phyloP scores from a whole-genome alignment of 768 basidiomycete species.

The Calvatia gigantea region DNA sequence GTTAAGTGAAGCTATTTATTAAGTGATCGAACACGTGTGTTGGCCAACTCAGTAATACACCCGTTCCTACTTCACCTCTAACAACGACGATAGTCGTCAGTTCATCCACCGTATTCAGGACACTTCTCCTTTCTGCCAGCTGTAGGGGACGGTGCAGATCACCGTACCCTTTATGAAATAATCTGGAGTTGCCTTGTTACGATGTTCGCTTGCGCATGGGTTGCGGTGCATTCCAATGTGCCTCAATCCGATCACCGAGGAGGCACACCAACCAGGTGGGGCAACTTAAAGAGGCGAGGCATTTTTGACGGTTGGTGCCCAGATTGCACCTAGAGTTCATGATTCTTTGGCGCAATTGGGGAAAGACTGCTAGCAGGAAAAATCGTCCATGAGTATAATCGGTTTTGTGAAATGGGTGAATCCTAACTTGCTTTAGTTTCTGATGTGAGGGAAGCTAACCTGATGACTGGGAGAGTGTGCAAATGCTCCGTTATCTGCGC shows the following conservation, averaged over 20 bases:
- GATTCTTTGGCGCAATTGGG: background rate
- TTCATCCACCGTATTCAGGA: no score
- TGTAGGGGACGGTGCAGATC: background rate
- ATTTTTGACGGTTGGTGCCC: background rate
- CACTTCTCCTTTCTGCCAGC: background rate
- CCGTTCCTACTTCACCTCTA: no score
- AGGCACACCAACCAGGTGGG: background rate
- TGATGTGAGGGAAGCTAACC: background rate
- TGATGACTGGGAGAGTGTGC: background rate
- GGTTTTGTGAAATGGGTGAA: background rate
- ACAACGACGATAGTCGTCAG: no score
- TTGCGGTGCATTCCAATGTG: constrained; percentile 17
- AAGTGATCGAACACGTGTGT: no score
- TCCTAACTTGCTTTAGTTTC: background rate
- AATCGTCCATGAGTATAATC: background rate
- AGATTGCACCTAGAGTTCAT: background rate
- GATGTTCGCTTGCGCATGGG: constrained; percentile 20
- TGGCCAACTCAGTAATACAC: no score
- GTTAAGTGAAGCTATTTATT: no score
- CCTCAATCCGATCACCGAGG: background rate
- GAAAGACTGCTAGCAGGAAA: background rate
- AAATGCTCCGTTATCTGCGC: no score
- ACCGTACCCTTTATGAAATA: constrained; percentile 4
- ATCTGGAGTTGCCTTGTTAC: constrained; percentile 18
- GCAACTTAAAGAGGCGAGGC: background rate